These are phyloP conservation scores for Nadsonia starkeyi-henricii DNA, from an alignment of 1,139 yeast species.

Conservation along the genomic window DNA sequence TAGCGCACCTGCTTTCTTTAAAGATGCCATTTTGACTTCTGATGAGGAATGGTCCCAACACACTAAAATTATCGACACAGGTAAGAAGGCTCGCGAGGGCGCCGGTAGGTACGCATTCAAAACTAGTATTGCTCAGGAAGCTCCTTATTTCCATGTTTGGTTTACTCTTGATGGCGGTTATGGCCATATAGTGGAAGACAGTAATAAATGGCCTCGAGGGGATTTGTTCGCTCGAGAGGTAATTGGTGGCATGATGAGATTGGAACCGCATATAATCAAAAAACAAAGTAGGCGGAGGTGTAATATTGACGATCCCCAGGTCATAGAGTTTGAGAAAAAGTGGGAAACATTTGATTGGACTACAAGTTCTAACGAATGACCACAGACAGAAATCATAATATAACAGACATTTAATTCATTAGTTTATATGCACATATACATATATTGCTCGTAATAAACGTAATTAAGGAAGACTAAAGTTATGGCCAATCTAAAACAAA, in stretches of 20 bases:
- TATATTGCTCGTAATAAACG: no score
- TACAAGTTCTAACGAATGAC: background rate
- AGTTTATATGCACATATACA: no score
- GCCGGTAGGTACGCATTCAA: conserved; percentile 25
- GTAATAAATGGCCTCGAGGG: conserved; percentile 30
- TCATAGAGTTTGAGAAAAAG: conserved; percentile 13
- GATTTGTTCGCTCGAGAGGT: conserved; percentile 33
- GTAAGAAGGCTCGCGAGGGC: conserved; percentile 13
- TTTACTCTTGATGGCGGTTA: conserved; percentile 32
- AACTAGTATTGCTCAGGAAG: conserved; percentile 30
- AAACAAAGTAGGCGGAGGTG: conserved; percentile 21
- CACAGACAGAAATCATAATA: background rate
- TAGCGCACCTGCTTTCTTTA: conserved; percentile 29
- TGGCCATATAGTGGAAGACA: conserved; percentile 36
- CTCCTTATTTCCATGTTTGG: conserved; percentile 41
- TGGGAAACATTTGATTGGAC: conserved; percentile 26
- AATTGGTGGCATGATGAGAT: conserved; percentile 30
- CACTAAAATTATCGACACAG: conserved; percentile 24
- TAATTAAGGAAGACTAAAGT: no score
- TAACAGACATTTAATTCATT: no score
- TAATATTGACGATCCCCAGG: conserved; percentile 12
- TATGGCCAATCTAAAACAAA: no score
- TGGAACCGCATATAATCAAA: conserved; percentile 24
- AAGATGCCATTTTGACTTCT: conserved; percentile 27
- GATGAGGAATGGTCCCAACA: conserved; percentile 31